phyloP scores from a whole-genome alignment of 2,329 filamentous ascomycete genomes.

The Curvularia sp. region DNA sequence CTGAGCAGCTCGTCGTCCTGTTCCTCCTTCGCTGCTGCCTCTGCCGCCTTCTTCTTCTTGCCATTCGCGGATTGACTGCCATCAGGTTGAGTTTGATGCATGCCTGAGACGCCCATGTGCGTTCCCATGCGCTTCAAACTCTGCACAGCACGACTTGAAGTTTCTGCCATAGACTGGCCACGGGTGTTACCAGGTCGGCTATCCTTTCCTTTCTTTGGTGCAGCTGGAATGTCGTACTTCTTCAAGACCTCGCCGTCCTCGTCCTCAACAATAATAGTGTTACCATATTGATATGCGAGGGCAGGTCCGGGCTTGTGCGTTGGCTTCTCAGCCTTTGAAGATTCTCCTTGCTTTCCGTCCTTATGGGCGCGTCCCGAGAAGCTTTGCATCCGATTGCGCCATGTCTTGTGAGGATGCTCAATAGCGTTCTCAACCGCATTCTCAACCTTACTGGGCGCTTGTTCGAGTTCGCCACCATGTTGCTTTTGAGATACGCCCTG shows the following conservation, averaged over 20 bases:
- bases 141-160: constrained; percentile 51
- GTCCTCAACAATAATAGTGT: constrained; percentile 88
- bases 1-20: constrained; percentile 75
- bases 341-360: constrained; percentile 47
- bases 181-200: constrained; percentile 37
- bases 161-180: constrained; percentile 42
- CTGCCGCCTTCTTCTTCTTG: constrained; percentile 32
- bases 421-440: constrained; percentile 44
- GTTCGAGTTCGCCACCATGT: constrained; percentile 53
- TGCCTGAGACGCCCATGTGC: constrained; percentile 55
- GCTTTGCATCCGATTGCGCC: constrained; percentile 56
- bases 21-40: constrained; percentile 51
- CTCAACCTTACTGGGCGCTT: constrained; percentile 47
- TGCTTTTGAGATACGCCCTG: constrained; percentile 56
- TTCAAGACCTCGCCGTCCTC: constrained; percentile 87
- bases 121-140: constrained; percentile 61
- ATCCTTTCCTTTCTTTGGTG: constrained; percentile 48
- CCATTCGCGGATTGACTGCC: constrained; percentile 24
- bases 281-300: constrained; percentile 85
- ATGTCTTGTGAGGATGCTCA: constrained; percentile 51
- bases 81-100: constrained; percentile 35
- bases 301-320: constrained; percentile 68
- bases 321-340: constrained; percentile 42
- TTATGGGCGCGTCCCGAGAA: constrained; percentile 53
- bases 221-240: constrained; percentile 74